Evolutionary conservation across 179 eudicot species (phyloP).

Genomic region (Carnegiea gigantea): DNA sequence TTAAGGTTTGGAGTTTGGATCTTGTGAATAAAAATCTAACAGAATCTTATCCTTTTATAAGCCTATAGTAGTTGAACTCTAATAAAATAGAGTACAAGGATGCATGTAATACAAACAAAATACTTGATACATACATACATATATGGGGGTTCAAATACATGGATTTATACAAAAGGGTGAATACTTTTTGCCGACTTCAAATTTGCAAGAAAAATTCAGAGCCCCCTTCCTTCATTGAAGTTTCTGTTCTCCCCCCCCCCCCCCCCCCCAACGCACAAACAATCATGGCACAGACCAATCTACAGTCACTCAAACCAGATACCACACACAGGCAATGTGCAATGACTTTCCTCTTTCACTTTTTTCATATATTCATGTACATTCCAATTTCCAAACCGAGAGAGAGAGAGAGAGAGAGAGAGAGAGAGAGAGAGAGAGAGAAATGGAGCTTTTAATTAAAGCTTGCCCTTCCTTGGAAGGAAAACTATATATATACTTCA

Average conservation of each 20-base stretch:
- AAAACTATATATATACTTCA: neutral
- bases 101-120: too few species aligned
- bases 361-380: neutral
- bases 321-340: slow-evolving; percentile 30
- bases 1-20: too few species aligned
- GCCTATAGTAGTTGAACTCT: too few species aligned
- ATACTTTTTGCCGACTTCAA: slow-evolving; percentile 25
- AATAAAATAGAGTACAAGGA: too few species aligned
- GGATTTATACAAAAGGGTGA: neutral
- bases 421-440: neutral
- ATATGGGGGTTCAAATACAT: too few species aligned
- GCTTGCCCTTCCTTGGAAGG: slow-evolving; percentile 1
- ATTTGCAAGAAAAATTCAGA: neutral
- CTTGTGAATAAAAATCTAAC: too few species aligned
- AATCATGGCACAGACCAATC: slow-evolving; percentile 15
- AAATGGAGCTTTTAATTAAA: neutral
- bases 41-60: too few species aligned
- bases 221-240: neutral
- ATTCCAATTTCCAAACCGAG: slow-evolving; percentile 20
- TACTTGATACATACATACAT: too few species aligned
- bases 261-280: too few species aligned
- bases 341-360: slow-evolving; percentile 2
- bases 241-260: too few species aligned
- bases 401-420: slow-evolving; percentile 4
- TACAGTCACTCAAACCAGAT: slow-evolving; percentile 21